phyloP scores from a whole-genome alignment of 1,284 basidiomycete genomes.

The Heterobasidion parviporum region DNA sequence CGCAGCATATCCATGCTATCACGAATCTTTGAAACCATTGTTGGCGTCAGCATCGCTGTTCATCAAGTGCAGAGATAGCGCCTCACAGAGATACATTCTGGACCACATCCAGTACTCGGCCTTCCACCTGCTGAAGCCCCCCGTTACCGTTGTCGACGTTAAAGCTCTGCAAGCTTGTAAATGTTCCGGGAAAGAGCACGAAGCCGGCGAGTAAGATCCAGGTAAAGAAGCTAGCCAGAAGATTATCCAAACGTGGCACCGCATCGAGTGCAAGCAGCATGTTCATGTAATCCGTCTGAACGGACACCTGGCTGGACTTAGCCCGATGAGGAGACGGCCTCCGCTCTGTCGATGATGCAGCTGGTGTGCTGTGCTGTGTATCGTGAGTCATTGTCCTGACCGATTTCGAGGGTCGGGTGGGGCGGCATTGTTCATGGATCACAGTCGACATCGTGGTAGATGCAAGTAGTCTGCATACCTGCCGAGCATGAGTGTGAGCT shows the following conservation, averaged over 20 bases:
- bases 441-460: no score
- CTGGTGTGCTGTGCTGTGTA: no score
- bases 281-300: slow-evolving; percentile 33
- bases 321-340: no score
- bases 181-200: slow-evolving; percentile 51
- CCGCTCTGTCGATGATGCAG: no score
- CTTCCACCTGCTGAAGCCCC: background rate
- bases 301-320: background rate
- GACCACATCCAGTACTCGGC: background rate
- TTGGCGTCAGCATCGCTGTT: background rate
- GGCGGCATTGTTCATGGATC: no score
- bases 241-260: slow-evolving; percentile 35
- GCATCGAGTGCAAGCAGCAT: slow-evolving; percentile 41
- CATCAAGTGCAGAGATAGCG: background rate
- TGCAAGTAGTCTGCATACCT: no score
- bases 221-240: slow-evolving; percentile 43
- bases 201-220: slow-evolving; percentile 55
- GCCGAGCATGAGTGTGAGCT: no score
- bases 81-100: slow-evolving; percentile 3
- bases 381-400: no score
- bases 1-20: background rate
- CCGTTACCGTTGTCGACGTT: slow-evolving; percentile 4
- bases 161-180: slow-evolving; percentile 34
- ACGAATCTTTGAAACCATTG: background rate
- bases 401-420: no score